Evolutionary conservation across 805 yeast genomes (phyloP).

Genomic region (Pichia paraexigua): DNA sequence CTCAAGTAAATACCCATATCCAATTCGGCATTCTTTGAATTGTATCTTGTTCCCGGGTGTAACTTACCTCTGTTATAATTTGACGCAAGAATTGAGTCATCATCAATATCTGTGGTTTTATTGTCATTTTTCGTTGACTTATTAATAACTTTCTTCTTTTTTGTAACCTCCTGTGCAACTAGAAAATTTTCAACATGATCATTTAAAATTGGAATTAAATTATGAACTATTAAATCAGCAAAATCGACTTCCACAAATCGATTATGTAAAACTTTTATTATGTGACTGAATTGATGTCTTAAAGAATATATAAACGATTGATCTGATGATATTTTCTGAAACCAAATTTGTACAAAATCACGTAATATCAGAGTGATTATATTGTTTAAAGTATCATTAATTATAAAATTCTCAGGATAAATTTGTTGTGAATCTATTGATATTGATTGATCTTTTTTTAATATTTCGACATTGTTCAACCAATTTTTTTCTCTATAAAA

Average conservation of each 20-base stretch:
- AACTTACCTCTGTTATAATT: conserved; percentile 43
- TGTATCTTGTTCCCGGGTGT: conserved; percentile 48
- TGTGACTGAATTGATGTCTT: conserved; percentile 34
- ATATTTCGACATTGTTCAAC: conserved; percentile 18
- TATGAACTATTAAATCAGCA: conserved; percentile 48
- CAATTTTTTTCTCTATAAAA: conserved; percentile 25
- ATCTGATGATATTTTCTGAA: conserved; percentile 33
- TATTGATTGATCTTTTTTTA: conserved; percentile 12
- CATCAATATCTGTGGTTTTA: conserved; percentile 24
- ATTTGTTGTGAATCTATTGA: conserved; percentile 14
- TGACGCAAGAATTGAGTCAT: conserved; percentile 34
- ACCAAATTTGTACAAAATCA: conserved; percentile 57
- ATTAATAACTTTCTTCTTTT: conserved; percentile 19
- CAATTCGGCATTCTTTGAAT: conserved; percentile 28
- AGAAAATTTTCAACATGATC: conserved; percentile 52
- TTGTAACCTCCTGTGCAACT: conserved; percentile 32
- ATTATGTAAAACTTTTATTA: conserved; percentile 33
- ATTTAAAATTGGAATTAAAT: conserved; percentile 56
- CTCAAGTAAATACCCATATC: conserved; percentile 47
- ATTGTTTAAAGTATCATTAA: conserved; percentile 46
- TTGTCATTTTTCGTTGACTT: conserved; percentile 11
- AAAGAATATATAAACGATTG: conserved; percentile 35
- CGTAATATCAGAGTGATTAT: conserved; percentile 40
- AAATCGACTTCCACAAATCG: conserved; percentile 42
- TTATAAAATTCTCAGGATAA: conserved; percentile 41